Conservation (phyloP, 1,284 basidiomycete species). For the Schizophyllum commune region DNA sequence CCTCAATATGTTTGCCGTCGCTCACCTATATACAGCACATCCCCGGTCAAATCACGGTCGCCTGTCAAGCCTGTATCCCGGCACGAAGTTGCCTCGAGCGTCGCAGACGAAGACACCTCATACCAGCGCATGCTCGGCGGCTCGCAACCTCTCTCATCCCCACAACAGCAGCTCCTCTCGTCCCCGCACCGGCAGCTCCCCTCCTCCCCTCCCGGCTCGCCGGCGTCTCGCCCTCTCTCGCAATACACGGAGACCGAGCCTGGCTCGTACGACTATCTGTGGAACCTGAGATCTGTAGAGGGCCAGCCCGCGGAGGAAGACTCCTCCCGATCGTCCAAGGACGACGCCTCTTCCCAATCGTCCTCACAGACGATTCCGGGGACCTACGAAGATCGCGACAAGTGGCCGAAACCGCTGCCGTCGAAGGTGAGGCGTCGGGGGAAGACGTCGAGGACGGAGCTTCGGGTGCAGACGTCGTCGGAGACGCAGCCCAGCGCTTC, state of each 20-base stretch:
- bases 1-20: neutral
- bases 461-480: too few relatives aligned
- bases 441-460: too few relatives aligned
- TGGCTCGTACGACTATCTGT: neutral
- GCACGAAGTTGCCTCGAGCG: neutral
- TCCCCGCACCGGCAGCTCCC: neutral
- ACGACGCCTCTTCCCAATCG: neutral
- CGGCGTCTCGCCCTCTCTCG: neutral
- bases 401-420: neutral
- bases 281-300: neutral
- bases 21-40: too few relatives aligned
- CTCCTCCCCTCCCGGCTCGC: neutral
- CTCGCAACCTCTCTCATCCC: neutral
- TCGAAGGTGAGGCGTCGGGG: too few relatives aligned
- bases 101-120: neutral
- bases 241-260: neutral
- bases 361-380: neutral
- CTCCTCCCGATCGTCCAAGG: too few relatives aligned
- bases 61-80: neutral
- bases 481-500: neutral
- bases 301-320: too few relatives aligned
- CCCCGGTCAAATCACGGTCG: too few relatives aligned
- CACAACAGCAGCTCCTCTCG: neutral
- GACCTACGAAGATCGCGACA: neutral
- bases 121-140: neutral